phyloP scores from a whole-genome alignment of 1,284 basidiomycete genomes.

The Ceratorhiza oryzae-sativae region DNA sequence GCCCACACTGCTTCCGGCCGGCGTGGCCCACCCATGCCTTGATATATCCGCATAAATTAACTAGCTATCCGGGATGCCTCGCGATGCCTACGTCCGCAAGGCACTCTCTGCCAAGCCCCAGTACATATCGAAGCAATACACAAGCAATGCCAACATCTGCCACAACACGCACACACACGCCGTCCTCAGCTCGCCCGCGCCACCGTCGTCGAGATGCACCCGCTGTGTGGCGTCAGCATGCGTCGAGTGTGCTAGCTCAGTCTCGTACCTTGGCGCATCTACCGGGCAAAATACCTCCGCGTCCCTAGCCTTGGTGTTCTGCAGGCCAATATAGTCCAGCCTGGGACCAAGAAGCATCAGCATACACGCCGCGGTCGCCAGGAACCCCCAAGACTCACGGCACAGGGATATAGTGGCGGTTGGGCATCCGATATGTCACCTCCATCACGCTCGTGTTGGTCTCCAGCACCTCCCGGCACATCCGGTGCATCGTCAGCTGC shows the following conservation, averaged over 20 bases:
- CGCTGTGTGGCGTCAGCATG: constrained; percentile 15
- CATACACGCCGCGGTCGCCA: not conserved
- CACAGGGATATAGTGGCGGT: constrained; percentile 87
- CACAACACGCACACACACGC: constrained; percentile 18
- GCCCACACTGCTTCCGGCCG: not conserved
- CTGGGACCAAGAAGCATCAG: constrained; percentile 10
- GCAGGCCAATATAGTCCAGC: constrained; percentile 51
- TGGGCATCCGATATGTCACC: constrained; percentile 83
- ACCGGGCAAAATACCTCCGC: constrained; percentile 85
- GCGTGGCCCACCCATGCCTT: not conserved
- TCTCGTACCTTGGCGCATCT: constrained; percentile 73
- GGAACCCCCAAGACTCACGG: constrained; percentile 28
- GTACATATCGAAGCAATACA: constrained; percentile 13
- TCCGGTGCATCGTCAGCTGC: constrained; percentile 89
- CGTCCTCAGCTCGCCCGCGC: constrained; percentile 12
- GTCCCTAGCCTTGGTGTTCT: constrained; percentile 60
- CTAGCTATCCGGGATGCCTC: not conserved
- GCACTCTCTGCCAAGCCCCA: constrained; percentile 20
- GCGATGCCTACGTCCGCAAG: constrained; percentile 1
- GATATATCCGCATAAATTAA: not conserved
- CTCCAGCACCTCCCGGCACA: constrained; percentile 75
- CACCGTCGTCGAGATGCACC: constrained; percentile 33
- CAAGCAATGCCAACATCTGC: not conserved
- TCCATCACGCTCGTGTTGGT: constrained; percentile 68
- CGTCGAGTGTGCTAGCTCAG: not conserved